Evolutionary conservation across 768 basidiomycete genomes (phyloP), one percentile per base, ranked within the genome.

Genomic region (Mrakia blollopis): DNA sequence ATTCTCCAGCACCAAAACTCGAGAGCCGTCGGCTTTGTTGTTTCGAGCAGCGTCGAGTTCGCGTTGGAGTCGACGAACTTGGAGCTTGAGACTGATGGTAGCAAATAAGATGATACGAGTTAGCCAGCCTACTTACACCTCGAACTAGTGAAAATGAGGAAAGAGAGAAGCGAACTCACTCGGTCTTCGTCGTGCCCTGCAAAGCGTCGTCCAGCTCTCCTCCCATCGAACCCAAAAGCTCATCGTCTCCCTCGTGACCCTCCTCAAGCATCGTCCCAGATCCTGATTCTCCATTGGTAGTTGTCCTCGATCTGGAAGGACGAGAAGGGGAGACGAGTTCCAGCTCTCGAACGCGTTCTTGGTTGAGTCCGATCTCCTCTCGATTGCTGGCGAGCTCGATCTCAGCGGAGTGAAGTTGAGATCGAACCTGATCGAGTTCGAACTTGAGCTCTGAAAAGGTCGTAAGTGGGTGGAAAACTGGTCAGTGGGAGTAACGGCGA

Each of bases 181-280:
- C 81, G 9, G 82, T 81, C 76, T 94, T 93, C 1, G 94, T 93
- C 67, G 89, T 91, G 35, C 92, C 81, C 3, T 74, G 75, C 32
- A 93, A 87, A 0, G 92, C 92, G 79, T 94, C 89, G 77, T 94
- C 92, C n/a, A 97, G 85, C 84, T 96, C 94, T 37, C 90, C 89
- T 57, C 89, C 91, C 2, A 96, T 70, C 25, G 78, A 80, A 25
- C 62, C 62, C 28, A 68, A 54, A 35, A 80, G 83, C 13, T 82
- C 84, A 9, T 82, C 86, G 44, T 85, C 85, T 35, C 73, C 79
- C 35, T 69, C 76, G 11, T 65, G 79, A n/a, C 73, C 76, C 13
- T 72, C 76, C 52, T 72, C 72, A 82, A 85, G 4, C 86, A 80
- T 13, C 86, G 1, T n/a, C 13, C 44, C 28, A 30, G 47, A 1